Conservation (phyloP, 495 filamentous ascomycete genomes). For the Daldinia vernicosa region DNA sequence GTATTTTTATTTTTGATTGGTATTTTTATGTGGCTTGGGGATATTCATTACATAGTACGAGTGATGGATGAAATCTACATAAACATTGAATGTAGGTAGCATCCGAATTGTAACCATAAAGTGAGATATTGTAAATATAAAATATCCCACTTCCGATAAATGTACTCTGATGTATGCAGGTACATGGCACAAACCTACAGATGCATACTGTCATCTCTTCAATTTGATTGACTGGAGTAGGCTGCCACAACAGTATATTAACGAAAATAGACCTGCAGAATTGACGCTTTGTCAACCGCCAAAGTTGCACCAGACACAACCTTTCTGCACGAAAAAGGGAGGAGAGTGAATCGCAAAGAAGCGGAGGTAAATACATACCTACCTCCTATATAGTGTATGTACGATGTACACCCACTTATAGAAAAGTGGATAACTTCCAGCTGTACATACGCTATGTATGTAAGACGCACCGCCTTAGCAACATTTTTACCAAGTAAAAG, state of each 20-base stretch:
- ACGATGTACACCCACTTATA: neutral
- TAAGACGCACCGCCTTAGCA: conserved; percentile 14
- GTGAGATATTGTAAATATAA: conserved; percentile 6
- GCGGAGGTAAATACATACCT: neutral
- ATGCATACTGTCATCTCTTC: conserved; percentile 6
- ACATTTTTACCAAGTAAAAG: conserved; percentile 16
- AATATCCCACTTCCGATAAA: neutral
- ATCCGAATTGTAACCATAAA: conserved; percentile 3
- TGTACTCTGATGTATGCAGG: conserved; percentile 34
- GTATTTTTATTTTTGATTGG: neutral
- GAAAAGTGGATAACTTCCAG: conserved; percentile 11
- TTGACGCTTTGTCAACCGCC: conserved; percentile 16
- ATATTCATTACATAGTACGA: neutral
- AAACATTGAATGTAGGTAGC: conserved; percentile 4
- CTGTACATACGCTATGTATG: neutral
- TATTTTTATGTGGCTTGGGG: neutral
- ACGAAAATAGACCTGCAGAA: conserved; percentile 33
- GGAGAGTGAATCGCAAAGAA: conserved; percentile 6
- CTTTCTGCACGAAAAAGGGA: conserved; percentile 42
- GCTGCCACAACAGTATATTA: conserved; percentile 31
- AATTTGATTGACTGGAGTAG: conserved; percentile 27
- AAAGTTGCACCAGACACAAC: neutral
- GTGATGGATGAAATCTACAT: neutral
- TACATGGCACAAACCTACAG: conserved; percentile 11
- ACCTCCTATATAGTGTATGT: too few relatives aligned